These are phyloP conservation scores for Buddleja alternifolia DNA, from an alignment of 257 asterid species.

Conservation along the genomic window DNA sequence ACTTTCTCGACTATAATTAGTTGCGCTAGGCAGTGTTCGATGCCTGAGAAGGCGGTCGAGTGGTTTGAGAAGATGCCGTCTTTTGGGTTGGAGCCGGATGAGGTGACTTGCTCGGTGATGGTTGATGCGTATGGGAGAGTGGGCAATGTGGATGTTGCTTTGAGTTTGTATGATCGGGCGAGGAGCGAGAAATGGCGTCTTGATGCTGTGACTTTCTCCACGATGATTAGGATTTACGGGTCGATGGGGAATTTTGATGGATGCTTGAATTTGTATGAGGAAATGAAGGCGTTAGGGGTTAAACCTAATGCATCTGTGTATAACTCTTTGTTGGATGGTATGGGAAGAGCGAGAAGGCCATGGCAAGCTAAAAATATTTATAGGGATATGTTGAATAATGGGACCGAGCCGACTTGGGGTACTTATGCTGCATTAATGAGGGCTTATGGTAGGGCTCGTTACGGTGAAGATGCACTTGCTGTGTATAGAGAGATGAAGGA, in stretches of 20 bases:
- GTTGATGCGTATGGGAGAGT: conserved; percentile 81
- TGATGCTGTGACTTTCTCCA: conserved; percentile 72
- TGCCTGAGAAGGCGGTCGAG: conserved; percentile 80
- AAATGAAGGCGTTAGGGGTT: conserved; percentile 80
- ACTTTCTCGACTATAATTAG: conserved; percentile 88
- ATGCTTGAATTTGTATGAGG: conserved; percentile 90
- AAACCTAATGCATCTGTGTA: conserved; percentile 65
- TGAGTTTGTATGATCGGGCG: conserved; percentile 80
- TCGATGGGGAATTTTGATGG: conserved; percentile 79
- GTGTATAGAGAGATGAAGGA: conserved; percentile 86
- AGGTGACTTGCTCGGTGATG: conserved; percentile 75
- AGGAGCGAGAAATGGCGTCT: conserved; percentile 84
- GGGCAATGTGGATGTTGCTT: conserved; percentile 74
- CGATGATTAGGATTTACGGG: conserved; percentile 72
- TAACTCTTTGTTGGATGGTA: conserved; percentile 83
- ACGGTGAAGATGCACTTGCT: conserved; percentile 71
- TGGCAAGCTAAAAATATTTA: conserved; percentile 84
- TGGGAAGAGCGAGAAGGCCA: conserved; percentile 97
- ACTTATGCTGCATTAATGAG: conserved; percentile 81
- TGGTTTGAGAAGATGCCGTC: conserved; percentile 87
- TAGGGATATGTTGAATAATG: conserved; percentile 64
- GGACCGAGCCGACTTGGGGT: conserved; percentile 67
- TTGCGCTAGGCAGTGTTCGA: conserved; percentile 74
- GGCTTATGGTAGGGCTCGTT: conserved; percentile 74
- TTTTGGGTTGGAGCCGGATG: conserved; percentile 75